Evolutionary conservation across 768 basidiomycete genomes (phyloP), one percentile per base, ranked within the genome.

Genomic region (Tephrocybe sp.): DNA sequence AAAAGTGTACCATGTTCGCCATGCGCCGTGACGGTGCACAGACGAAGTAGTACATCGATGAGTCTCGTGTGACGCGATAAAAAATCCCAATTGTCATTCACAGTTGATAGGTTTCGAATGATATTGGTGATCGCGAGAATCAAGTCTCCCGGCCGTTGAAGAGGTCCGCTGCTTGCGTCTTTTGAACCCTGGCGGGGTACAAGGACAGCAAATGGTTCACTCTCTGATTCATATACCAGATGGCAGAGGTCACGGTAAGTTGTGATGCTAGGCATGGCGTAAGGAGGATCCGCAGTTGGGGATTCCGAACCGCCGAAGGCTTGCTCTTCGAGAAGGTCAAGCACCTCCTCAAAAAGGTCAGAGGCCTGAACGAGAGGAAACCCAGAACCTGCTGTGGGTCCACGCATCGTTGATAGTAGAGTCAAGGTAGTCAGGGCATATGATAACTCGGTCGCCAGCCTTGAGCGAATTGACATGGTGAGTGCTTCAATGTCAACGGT

Each of bases 401-500:
- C 85, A 24, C 81, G 81, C 82, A 91, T 85, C 2, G 86, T 84
- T 11, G 89, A 88, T 50, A 97, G 72, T 63, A 96, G 73, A 3
- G 86, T 86, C 58, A 98, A 76, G 4, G 91, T 90, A 18, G 93
- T 93, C 58, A 99, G 71, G 4, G 90, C 92, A 65, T 94, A 98
- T 3, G 93, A 87, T 47, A 95, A 72, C 67, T 99, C 96, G 40
- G 83, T 77, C 8, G 85, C 78, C 36, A 98, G 70, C 30, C 95
- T 78, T 30, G 90, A 96, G 26, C 94, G 88, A 34, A 99, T 72
- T 25, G 90, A 90, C 87, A 99, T 86, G n/a, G 85, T 86, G 44
- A 99, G 76, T n/a, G 85, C 85, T 62, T 97, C 94, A 51, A 98
- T 85, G 60, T 98, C 95, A 44, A 96, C 82, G 7, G 76, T 78